Base-by-base conservation (phyloP, 2,329 filamentous ascomycete genomes). In the Cladophialophora exuberans region DNA sequence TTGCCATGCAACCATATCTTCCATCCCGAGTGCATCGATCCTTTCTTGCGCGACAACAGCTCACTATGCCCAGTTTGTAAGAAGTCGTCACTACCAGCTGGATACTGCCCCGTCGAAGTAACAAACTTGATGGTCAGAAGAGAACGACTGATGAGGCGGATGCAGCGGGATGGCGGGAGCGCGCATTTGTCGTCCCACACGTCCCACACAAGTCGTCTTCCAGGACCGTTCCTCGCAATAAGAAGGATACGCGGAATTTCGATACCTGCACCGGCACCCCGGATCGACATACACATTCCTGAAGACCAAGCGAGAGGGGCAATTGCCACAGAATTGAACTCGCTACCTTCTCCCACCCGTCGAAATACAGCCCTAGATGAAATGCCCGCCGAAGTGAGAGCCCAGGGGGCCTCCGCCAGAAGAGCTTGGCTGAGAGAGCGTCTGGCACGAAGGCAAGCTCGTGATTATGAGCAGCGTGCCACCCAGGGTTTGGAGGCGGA, bases 11-110 rank as follows among this genome's bases (percentile, higher is more conserved):
- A 88, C 0, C 94, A 99, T 69, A 93, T 97, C 53, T 99, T 92
- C 71, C 93, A 99, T 63, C 87, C 89, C 0, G 87, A 89, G 61
- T 99, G 94, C 67, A 92, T 97, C 61, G 92, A 97, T 67, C 82
- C 86, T 18, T 96, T 94, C 65, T 77, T 97, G 10, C 79, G 81
- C 38, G 80, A 85, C 51, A 87, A 87, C 67, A 95, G 89, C 67
- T 95, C 89, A 15, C 79, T 97, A 1, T 99, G 94, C 66, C 93
- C 94, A 0, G 78, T 96, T 64, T 99, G 94, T 77, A 97, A 96
- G 70, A 83, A 86, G 57, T 89, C 83, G 45, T 89, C 92, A 65
- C 74, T 97, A 1, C 91, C 92, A 5, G 65, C 64, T 75, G 89
- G 78, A 15, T 80, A 83, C 65, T 85, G 83, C 52, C 85, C 87